Evolutionary conservation across 2,329 filamentous ascomycete species (phyloP).

Genomic region (Fusarium multiceps): DNA sequence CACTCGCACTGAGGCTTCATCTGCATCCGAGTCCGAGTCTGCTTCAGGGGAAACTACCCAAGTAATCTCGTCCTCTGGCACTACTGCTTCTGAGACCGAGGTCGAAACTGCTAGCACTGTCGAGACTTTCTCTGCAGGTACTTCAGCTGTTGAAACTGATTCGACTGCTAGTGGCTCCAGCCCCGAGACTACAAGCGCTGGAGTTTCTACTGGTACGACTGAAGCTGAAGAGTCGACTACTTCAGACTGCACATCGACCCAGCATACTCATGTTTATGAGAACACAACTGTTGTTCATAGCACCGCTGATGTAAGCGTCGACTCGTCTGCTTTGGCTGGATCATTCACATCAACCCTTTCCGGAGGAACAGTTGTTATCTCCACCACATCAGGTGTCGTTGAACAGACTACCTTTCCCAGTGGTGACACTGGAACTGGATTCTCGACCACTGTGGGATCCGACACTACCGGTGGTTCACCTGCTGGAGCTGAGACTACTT

Average conservation of each 20-base stretch:
- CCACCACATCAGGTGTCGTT: not conserved
- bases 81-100: not conserved
- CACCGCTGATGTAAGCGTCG: constrained; percentile 2
- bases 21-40: not conserved
- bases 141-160: not conserved
- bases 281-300: constrained; percentile 32
- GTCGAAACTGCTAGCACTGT: not conserved
- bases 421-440: constrained; percentile 2
- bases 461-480: not conserved
- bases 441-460: not conserved
- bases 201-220: not conserved
- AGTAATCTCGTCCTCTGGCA: not conserved
- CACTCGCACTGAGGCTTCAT: constrained; percentile 12
- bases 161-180: constrained; percentile 1
- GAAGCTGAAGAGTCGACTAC: constrained; percentile 12
- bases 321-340: constrained; percentile 24
- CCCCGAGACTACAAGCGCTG: constrained; percentile 2
- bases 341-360: constrained; percentile 14
- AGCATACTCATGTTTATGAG: constrained; percentile 29
- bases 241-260: constrained; percentile 14
- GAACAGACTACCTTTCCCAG: not conserved
- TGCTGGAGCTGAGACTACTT: not conserved
- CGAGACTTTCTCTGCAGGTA: not conserved
- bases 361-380: not conserved
- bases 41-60: constrained; percentile 1